Percentiles rank a stretch among this genome's conserved stretches.
Conservation (phyloP, 139 green algal species). For the Trebouxia sp. region DNA sequence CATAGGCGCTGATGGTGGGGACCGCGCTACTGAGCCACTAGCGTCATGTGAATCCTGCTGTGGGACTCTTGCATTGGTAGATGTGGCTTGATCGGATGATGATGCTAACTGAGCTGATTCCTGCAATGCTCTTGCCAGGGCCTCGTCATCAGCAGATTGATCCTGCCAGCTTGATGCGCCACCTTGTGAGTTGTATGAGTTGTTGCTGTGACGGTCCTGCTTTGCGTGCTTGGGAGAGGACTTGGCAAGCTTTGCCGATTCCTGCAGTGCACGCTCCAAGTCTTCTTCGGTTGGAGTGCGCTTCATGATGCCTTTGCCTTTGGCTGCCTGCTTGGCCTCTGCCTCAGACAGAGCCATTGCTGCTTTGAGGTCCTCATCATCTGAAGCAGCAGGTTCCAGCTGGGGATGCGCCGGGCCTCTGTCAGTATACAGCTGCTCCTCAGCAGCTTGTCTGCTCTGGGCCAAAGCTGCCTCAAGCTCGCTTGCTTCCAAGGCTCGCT, state of each 20-base stretch:
- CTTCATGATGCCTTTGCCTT: not conserved
- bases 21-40: not conserved
- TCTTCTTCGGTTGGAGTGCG: not conserved
- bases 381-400: not conserved
- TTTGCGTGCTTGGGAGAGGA: not conserved
- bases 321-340: constrained; percentile 25
- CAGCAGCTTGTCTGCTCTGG: not conserved
- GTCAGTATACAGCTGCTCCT: not conserved
- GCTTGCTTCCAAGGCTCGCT: not conserved
- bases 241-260: not conserved
- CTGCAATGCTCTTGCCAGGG: not conserved
- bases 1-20: not conserved
- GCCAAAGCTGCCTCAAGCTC: constrained; percentile 19
- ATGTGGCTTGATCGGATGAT: not conserved
- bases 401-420: not conserved
- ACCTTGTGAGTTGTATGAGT: not conserved
- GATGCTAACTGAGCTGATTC: not conserved
- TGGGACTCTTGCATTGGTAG: not conserved
- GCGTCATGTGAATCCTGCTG: too few species aligned
- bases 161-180: not conserved
- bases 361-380: constrained; percentile 44
- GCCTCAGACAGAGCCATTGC: constrained; percentile 36
- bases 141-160: not conserved
- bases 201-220: not conserved
- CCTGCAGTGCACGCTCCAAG: not conserved